Percentiles rank a stretch among this genome's conserved stretches.
Evolutionary conservation across 768 basidiomycete species (phyloP).

Genomic region (Saitozyma podzolica): DNA sequence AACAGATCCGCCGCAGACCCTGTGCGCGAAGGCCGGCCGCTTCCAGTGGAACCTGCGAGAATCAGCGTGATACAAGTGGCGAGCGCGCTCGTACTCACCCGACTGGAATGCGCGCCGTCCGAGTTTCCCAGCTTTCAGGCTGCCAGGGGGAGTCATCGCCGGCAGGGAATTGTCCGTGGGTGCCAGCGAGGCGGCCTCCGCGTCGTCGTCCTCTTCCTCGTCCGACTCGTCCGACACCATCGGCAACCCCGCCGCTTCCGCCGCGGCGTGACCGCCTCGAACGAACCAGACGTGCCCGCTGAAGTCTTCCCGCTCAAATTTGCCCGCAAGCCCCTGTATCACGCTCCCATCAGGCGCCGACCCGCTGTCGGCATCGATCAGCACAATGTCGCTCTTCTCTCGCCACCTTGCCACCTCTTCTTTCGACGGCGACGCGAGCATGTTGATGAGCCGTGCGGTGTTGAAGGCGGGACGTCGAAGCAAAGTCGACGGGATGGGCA

Average conservation of each 20-base stretch:
- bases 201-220: not conserved
- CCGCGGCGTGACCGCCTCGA: conserved; percentile 62
- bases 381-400: conserved; percentile 61
- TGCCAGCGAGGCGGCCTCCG: conserved; percentile 2
- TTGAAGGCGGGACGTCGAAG: conserved; percentile 87
- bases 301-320: conserved; percentile 57
- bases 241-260: no score
- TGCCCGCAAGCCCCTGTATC: conserved; percentile 51
- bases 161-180: conserved; percentile 5
- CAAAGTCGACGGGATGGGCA: conserved; percentile 90
- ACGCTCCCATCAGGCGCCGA: conserved; percentile 60
- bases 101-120: conserved; percentile 54
- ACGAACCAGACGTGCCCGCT: conserved; percentile 72
- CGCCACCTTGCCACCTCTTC: conserved; percentile 29
- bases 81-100: conserved; percentile 17
- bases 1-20: no score
- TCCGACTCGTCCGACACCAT: not conserved
- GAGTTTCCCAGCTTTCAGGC: conserved; percentile 27
- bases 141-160: conserved; percentile 6
- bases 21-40: no score
- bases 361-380: conserved; percentile 79
- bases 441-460: conserved; percentile 70
- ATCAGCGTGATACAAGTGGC: no score
- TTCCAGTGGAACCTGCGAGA: no score
- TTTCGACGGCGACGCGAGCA: conserved; percentile 65